phyloP scores from a whole-genome alignment of 2,329 filamentous ascomycete genomes.

The Aquanectria penicillioides region DNA sequence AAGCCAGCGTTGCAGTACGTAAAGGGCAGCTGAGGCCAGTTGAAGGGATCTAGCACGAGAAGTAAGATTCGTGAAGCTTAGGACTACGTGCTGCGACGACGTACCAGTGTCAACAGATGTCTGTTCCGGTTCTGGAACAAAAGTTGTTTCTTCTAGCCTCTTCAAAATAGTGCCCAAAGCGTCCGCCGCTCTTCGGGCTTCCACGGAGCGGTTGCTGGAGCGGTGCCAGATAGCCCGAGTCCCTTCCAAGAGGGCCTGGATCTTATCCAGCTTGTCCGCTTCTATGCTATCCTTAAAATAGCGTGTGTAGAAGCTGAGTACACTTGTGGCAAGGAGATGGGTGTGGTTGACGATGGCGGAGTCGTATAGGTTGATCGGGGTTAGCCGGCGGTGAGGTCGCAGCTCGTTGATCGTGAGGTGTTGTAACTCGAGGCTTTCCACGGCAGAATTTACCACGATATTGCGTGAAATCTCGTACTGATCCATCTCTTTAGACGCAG shows the following conservation, averaged over 20 bases:
- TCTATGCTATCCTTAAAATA: conserved; percentile 18
- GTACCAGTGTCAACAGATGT: too few species aligned
- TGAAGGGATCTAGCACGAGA: too few species aligned
- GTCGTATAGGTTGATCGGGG: conserved; percentile 24
- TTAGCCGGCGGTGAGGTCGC: conserved; percentile 28
- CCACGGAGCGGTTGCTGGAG: conserved; percentile 21
- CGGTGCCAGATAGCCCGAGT: conserved; percentile 29
- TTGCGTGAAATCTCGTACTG: conserved; percentile 18
- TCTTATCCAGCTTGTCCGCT: conserved; percentile 23
- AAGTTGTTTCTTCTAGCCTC: too few species aligned
- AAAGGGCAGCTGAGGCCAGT: too few species aligned
- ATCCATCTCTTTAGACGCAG: conserved; percentile 17
- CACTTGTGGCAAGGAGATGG: conserved; percentile 25
- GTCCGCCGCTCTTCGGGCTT: conserved; percentile 27
- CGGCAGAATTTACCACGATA: conserved; percentile 25
- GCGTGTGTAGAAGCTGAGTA: conserved; percentile 27
- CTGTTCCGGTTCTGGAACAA: too few species aligned
- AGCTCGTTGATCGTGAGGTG: conserved; percentile 27
- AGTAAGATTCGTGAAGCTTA: too few species aligned
- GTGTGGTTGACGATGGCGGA: conserved; percentile 25
- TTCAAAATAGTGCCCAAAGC: conserved; percentile 26
- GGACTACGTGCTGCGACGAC: too few species aligned
- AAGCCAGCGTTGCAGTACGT: too few species aligned
- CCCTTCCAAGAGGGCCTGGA: conserved; percentile 18
- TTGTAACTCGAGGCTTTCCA: conserved; percentile 26